These are phyloP conservation scores for Cylindrodendrum hubeiense DNA, from an alignment of 2,329 filamentous ascomycete species.

Conservation along the genomic window DNA sequence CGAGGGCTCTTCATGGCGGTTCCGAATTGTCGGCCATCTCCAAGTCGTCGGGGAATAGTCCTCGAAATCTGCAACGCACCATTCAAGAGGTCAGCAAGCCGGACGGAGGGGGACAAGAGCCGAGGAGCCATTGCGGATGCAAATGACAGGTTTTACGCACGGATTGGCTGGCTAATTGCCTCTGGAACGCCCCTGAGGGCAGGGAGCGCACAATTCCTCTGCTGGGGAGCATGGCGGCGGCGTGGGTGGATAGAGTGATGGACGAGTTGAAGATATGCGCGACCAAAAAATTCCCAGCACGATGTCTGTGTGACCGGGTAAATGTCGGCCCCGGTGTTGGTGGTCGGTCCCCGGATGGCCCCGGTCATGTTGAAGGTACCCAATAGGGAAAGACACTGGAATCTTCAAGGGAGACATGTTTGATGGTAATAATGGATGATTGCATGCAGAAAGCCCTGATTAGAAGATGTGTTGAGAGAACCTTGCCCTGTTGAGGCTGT, in stretches of 20 bases:
- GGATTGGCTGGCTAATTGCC: conserved; percentile 45
- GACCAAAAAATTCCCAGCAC: conserved; percentile 41
- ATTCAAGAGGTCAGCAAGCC: conserved; percentile 9
- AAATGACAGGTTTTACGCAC: conserved; percentile 36
- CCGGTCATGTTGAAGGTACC: conserved; percentile 21
- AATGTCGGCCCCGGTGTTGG: conserved; percentile 47
- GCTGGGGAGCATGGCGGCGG: conserved; percentile 58
- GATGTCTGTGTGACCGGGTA: conserved; percentile 44
- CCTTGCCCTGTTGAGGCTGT: conserved; percentile 20
- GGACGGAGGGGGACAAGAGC: conserved; percentile 4
- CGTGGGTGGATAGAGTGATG: conserved; percentile 36
- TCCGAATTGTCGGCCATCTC: conserved; percentile 52
- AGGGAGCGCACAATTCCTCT: conserved; percentile 58
- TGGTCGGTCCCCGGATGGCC: conserved; percentile 14
- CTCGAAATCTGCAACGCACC: conserved; percentile 37
- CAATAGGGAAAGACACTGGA: not conserved
- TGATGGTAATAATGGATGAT: not conserved
- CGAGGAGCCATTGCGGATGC: conserved; percentile 18
- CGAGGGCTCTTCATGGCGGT: conserved; percentile 45
- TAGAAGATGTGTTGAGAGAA: conserved; percentile 4
- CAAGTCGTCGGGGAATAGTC: conserved; percentile 45
- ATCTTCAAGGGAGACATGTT: not conserved
- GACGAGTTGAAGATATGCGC: conserved; percentile 34
- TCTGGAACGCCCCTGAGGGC: conserved; percentile 49
- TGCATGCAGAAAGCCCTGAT: not conserved